Evolutionary conservation across 2,329 filamentous ascomycete genomes (phyloP), one percentile per base, ranked within the genome.

Genomic region (Phialocephala subalpina): DNA sequence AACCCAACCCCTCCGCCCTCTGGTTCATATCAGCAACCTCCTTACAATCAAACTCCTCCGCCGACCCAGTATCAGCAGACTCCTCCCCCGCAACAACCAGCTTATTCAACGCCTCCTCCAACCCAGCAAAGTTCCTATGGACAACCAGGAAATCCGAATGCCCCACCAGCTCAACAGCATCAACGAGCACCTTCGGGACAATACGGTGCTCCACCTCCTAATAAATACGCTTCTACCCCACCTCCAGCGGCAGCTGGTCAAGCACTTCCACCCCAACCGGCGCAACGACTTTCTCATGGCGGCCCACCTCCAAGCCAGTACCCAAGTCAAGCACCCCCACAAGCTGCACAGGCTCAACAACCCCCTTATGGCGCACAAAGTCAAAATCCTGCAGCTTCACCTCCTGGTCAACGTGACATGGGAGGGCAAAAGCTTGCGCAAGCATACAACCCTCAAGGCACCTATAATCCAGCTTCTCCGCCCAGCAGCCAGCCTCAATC

Each of bases 1-100:
- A 53, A 53, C 22, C 49, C 22, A 11, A 33, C 49, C 3, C 49
- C 49, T 33, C 49, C 27, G 25, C 25, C 49, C 29, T 53, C 49
- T 29, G 49, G 25, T 27, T 53, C 49, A 33, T 53, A 53, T 14
- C 49, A 53, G 29, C 49, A 49, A 27, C 52, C 52, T 20, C 22
- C 33, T 12, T 40, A 22, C 35, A 35, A 57, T 38, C 33, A 36
- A 33, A 57, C 55, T n/a, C 55, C 55, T 22, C 29, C 55, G 2
- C 29, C 33, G 3, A 3, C 55, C 9, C 55, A 57, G 22, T 57
- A 57, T 20, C 55, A 57, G 18, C 55, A 57, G 20, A 35, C 33
- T 11, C 55, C 55, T 9, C 55, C 55, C 9, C 29, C 35, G 14
- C 55, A 57, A 18, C 52, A 56, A 36, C 6, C 25, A 8, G 52